Evolutionary conservation across 352 stramenopile species (phyloP).

Genomic region (Phytophthora pluvialis): DNA sequence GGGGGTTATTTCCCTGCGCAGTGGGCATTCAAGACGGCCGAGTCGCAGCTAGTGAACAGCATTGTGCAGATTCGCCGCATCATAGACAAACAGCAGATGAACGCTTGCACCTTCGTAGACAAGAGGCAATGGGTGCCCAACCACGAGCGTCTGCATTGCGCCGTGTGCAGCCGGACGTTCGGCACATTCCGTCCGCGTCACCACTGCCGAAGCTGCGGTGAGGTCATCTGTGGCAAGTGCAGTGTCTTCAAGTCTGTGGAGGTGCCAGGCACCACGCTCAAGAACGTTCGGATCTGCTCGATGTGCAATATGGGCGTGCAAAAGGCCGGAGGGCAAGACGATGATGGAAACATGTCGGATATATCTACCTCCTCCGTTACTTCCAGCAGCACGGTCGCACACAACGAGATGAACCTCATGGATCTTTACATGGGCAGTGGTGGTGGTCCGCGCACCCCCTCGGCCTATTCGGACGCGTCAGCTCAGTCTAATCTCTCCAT

Average conservation of each 20-base stretch:
- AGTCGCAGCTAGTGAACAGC: conserved; percentile 79
- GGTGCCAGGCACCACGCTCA: conserved; percentile 79
- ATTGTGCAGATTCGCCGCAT: conserved; percentile 83
- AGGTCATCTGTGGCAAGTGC: conserved; percentile 90
- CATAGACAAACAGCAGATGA: conserved; percentile 90
- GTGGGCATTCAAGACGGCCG: conserved; percentile 84
- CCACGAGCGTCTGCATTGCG: conserved; percentile 71
- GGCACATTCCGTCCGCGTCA: conserved; percentile 83
- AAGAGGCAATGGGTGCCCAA: conserved; percentile 85
- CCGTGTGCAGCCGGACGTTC: conserved; percentile 76
- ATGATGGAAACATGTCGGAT: conserved; percentile 71
- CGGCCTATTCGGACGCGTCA: conserved; percentile 78
- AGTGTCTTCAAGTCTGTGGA: conserved; percentile 84
- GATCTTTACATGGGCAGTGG: conserved; percentile 73
- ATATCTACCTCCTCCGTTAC: conserved; percentile 81
- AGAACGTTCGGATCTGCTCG: conserved; percentile 86
- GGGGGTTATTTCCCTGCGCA: conserved; percentile 81
- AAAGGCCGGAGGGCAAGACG: conserved; percentile 42
- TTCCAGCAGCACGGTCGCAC: conserved; percentile 77
- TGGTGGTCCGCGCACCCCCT: conserved; percentile 66
- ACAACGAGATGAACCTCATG: conserved; percentile 89
- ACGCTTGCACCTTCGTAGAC: conserved; percentile 84
- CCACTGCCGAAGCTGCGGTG: conserved; percentile 88
- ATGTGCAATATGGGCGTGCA: conserved; percentile 89
- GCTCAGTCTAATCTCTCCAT: conserved; percentile 83